Evolutionary conservation across 805 yeast species (phyloP), one percentile per base, ranked within the genome.

Genomic region (Metschnikowia henanensis): DNA sequence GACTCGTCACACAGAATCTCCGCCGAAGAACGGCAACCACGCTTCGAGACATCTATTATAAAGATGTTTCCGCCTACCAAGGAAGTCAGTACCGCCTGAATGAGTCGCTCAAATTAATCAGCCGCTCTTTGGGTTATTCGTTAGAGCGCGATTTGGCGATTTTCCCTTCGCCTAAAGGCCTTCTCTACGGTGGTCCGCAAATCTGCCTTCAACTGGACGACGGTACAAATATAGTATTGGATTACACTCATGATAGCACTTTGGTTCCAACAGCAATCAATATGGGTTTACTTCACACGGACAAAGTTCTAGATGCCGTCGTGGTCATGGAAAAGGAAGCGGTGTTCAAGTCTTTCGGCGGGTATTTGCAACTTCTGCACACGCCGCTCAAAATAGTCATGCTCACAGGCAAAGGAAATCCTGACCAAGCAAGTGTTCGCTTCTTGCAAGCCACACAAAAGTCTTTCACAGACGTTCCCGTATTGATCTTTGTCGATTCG

Each of bases 261-360:
- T 29, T 51, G 15, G 30, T 50, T 8, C 51, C 52, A 1, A 28
- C 29, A 20, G 31, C 30, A 18, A 12, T 17, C 8, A 25, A 18
- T 5, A 19, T 22, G 15, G 29, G 18, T 5, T 21, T 21, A 3
- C 6, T 36, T 3, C 6, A 12, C 12, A 16, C 28, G 5, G 18
- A 15, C 1, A 18, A 17, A 9, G 13, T 4, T 7, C 30, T 49
- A 3, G 45, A 45, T 7, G 50, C 31, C 8, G 45, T 69, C 0
- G 54, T 69, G 0, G 44, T 67, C 2, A 40, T 70, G 12, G 76
- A 71, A 43, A 71, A 71, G 46, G 76, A 71, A 32, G 74, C 76
- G 2, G 62, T 70, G 1, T 66, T 68, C 50, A 61, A 60, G 36
- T 64, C 70, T 1, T 57, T 65, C 44, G 57, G 66, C 47, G 44